Percentiles rank a stretch among this genome's conserved stretches.
Evolutionary conservation across 495 filamentous ascomycete species (phyloP).

Genomic region (Penicillium cosmopolitanum): DNA sequence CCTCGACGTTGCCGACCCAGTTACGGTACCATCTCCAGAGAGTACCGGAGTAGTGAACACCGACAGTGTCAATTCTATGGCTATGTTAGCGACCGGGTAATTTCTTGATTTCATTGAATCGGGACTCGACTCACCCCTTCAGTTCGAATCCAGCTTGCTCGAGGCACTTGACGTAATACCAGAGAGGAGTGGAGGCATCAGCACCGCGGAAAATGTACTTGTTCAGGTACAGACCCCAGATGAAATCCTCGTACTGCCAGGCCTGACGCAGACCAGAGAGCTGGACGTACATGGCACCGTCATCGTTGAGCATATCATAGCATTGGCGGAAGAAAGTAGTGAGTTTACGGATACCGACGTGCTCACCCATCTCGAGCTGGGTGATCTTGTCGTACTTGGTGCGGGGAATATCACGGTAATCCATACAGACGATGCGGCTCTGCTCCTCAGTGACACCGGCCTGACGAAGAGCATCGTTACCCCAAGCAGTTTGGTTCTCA

Average conservation of each 20-base stretch:
- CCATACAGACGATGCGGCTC: constrained; percentile 64
- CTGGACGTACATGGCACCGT: constrained; percentile 83
- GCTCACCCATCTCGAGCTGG: constrained; percentile 88
- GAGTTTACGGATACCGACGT: constrained; percentile 81
- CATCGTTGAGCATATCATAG: constrained; percentile 85
- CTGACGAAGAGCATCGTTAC: constrained; percentile 61
- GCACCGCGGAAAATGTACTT: constrained; percentile 91
- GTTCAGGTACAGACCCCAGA: constrained; percentile 92
- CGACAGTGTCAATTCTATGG: constrained; percentile 51
- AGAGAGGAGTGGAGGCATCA: constrained; percentile 80
- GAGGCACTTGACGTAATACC: constrained; percentile 67
- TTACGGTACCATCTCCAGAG: constrained; percentile 61
- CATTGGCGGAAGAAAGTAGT: constrained; percentile 69
- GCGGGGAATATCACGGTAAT: constrained; percentile 78
- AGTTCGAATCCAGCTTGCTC: constrained; percentile 74
- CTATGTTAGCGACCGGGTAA: not conserved
- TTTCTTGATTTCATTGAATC: not conserved
- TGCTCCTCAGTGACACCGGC: constrained; percentile 59
- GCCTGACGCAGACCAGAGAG: constrained; percentile 78
- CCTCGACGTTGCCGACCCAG: constrained; percentile 56
- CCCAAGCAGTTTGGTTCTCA: constrained; percentile 79
- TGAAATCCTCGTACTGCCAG: constrained; percentile 89
- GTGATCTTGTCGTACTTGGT: constrained; percentile 81
- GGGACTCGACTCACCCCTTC: constrained; percentile 36
- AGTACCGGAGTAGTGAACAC: constrained; percentile 60